These are phyloP conservation scores for Fusarium tricinctum DNA, from an alignment of 2,329 filamentous ascomycete species.

Conservation along the genomic window DNA sequence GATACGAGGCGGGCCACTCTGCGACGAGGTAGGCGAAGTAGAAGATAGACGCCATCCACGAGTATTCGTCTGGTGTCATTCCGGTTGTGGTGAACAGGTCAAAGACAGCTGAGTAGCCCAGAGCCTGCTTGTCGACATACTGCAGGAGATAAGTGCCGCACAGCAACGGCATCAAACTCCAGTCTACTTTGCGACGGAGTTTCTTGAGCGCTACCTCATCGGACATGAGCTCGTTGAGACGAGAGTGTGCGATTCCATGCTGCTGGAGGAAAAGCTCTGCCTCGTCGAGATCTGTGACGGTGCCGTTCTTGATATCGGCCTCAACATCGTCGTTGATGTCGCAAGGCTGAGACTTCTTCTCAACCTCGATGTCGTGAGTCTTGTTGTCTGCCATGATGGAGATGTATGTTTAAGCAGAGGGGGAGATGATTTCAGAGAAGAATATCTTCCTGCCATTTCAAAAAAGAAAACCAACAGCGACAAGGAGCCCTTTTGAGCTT, in stretches of 20 bases:
- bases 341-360: slow-evolving; percentile 42
- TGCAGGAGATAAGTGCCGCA: slow-evolving; percentile 65
- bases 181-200: slow-evolving; percentile 61
- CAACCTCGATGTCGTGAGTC: slow-evolving; percentile 35
- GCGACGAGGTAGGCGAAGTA: slow-evolving; percentile 65
- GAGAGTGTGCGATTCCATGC: slow-evolving; percentile 45
- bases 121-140: slow-evolving; percentile 69
- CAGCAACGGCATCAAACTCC: slow-evolving; percentile 65
- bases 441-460: slow-evolving; percentile 5
- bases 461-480: slow-evolving; percentile 9
- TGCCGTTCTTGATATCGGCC: slow-evolving; percentile 46
- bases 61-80: slow-evolving; percentile 63
- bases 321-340: slow-evolving; percentile 41
- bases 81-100: slow-evolving; percentile 65
- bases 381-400: slow-evolving; percentile 39
- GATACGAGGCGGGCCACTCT: slow-evolving; percentile 57
- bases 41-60: slow-evolving; percentile 69
- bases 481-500: slow-evolving; percentile 35
- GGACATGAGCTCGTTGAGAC: slow-evolving; percentile 45
- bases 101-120: slow-evolving; percentile 68
- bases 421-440: neutral
- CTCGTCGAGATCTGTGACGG: slow-evolving; percentile 47
- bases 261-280: slow-evolving; percentile 49
- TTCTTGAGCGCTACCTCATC: slow-evolving; percentile 47
- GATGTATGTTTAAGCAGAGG: neutral